These are phyloP conservation scores for Coemansia sp. DNA, from an alignment of 192 early-diverging fungal genomes.

Conservation along the genomic window DNA sequence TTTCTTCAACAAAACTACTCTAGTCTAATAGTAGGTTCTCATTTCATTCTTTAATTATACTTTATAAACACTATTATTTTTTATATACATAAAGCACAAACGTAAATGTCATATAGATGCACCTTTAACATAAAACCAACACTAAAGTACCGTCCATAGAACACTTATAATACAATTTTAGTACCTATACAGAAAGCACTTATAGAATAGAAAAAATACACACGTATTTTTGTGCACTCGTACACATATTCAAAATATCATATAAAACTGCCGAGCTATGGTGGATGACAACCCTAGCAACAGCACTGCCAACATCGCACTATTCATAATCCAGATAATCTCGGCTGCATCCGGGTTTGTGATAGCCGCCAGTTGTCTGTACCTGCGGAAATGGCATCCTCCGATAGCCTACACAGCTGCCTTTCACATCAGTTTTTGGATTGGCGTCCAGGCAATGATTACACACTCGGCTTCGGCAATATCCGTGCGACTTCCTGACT, in stretches of 20 bases:
- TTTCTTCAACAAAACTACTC: neutral
- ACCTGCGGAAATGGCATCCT: slow-evolving; percentile 45
- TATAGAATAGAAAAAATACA: neutral
- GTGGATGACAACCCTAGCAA: slow-evolving; percentile 25
- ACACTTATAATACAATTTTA: neutral
- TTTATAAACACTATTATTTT: neutral
- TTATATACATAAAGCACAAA: neutral
- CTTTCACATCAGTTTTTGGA: slow-evolving; percentile 51
- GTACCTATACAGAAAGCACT: neutral
- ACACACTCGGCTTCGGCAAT: slow-evolving; percentile 45
- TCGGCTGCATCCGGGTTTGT: slow-evolving; percentile 42
- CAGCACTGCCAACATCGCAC: slow-evolving; percentile 31
- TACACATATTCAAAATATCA: neutral
- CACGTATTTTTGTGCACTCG: neutral
- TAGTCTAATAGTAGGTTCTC: neutral
- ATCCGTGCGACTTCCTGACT: slow-evolving; percentile 37
- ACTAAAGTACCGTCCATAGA: no score
- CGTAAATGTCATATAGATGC: neutral
- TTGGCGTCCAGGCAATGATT: slow-evolving; percentile 47
- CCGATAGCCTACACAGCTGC: slow-evolving; percentile 46
- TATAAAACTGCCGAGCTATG: slow-evolving; percentile 16
- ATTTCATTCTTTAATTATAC: slow-evolving; percentile 12
- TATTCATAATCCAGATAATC: slow-evolving; percentile 45
- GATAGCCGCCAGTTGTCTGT: slow-evolving; percentile 39
- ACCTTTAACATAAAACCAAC: no score